Percentiles rank a stretch among this genome's conserved stretches.
phyloP scores from a whole-genome alignment of 2,329 filamentous ascomycete genomes.

The Penicillium sp. region DNA sequence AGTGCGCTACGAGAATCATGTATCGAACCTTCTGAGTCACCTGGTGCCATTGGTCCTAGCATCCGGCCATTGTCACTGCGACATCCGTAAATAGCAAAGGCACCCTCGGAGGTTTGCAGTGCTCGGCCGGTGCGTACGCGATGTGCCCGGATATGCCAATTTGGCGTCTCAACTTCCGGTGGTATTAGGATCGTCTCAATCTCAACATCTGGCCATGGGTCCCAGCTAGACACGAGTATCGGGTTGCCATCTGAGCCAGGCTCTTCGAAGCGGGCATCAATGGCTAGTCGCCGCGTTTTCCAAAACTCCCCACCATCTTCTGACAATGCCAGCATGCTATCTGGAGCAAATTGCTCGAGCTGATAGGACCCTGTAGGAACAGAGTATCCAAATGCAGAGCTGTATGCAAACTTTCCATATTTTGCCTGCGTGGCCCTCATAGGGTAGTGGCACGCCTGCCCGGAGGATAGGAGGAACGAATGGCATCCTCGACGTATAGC shows the following conservation, averaged over 20 bases:
- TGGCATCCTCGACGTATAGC: slow-evolving; percentile 73
- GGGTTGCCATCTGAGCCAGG: slow-evolving; percentile 53
- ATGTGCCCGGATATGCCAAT: slow-evolving; percentile 48
- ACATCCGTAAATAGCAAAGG: slow-evolving; percentile 71
- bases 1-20: slow-evolving; percentile 42
- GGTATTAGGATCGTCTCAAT: slow-evolving; percentile 44
- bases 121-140: slow-evolving; percentile 52
- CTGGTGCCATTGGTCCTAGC: slow-evolving; percentile 47
- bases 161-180: slow-evolving; percentile 35
- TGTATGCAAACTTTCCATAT: slow-evolving; percentile 79
- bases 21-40: slow-evolving; percentile 31
- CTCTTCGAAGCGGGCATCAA: slow-evolving; percentile 65
- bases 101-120: slow-evolving; percentile 73
- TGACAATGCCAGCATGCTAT: slow-evolving; percentile 75
- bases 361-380: slow-evolving; percentile 77
- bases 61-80: slow-evolving; percentile 61
- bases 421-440: slow-evolving; percentile 82
- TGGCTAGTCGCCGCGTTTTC: slow-evolving; percentile 73
- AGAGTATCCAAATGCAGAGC: slow-evolving; percentile 74
- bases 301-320: slow-evolving; percentile 79
- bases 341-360: slow-evolving; percentile 75
- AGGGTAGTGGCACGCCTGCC: slow-evolving; percentile 81
- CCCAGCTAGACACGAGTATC: slow-evolving; percentile 71
- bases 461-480: slow-evolving; percentile 74
- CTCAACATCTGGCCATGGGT: slow-evolving; percentile 66